Evolutionary conservation across 192 early-diverging fungal species (phyloP), one percentile per base, ranked within the genome.

Genomic region (Piromyces sp.): DNA sequence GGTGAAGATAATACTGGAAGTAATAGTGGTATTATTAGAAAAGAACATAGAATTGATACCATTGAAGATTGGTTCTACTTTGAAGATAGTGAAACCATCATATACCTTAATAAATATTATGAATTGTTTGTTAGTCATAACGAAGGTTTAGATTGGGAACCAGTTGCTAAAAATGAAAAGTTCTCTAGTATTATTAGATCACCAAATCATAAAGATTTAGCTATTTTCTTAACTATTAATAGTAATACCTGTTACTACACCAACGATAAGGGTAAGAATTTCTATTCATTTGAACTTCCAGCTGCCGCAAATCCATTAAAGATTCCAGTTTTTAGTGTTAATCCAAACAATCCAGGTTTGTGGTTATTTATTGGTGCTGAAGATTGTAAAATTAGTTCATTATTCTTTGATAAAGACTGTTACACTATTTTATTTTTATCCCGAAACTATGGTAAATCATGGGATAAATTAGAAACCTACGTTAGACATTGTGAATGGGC

Each of bases 1-100:
- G 93, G 92, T 29, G 86, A 89, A 29, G n/a, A 38, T 9, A 37
- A n/a, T 68, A 9, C 14, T 38, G 37, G 22, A n/a, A 19, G 26
- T 68, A 19, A 26, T n/a, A n/a, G 7, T 28, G 26, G 0, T 68
- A 68, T 68, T 68, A n/a, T 68, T 68, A 68, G 26, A 68, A 68
- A 68, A 9, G 51, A 68, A 68, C 26, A 68, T 9, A 26, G 5
- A 26, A 68, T 68, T 68, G 51, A 68, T n/a, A 68, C 26, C n/a
- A 68, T 68, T 28, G 51, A n/a, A 17, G 51, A 68, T 68, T 68
- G 51, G 51, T 68, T 68, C 51, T 68, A 68, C 9, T 68, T 68
- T 68, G 51, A 68, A n/a, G 51, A 68, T 26, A 68, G 51, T 28
- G 51, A 68, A n/a, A 68, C 22, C 4, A n/a, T 68, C 2, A n/a